phyloP scores from a whole-genome alignment of 75 land plant genomes.

The Cupressus sempervirens region DNA sequence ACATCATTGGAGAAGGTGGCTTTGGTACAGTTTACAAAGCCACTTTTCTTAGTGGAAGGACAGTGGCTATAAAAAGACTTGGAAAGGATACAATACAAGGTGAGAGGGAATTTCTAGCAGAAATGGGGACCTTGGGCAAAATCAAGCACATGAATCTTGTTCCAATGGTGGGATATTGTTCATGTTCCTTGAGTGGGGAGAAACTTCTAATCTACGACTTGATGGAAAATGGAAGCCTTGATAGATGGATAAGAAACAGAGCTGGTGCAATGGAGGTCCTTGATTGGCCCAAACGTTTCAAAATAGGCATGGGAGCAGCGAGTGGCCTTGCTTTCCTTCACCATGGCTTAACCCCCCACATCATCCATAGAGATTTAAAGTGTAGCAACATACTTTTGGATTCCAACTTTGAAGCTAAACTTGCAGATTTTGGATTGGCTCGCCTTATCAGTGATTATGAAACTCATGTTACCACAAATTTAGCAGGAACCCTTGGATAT shows the following conservation, averaged over 20 bases:
- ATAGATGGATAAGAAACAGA: conserved; percentile 39
- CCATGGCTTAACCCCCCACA: conserved; percentile 46
- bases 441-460: conserved; percentile 38
- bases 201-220: conserved; percentile 41
- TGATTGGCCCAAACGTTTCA: conserved; percentile 37
- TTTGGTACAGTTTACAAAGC: conserved; percentile 47
- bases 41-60: conserved; percentile 28
- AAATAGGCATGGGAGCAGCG: conserved; percentile 32
- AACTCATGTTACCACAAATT: conserved; percentile 42
- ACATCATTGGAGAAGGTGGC: conserved; percentile 41
- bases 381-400: conserved; percentile 42
- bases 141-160: conserved; percentile 43
- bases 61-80: conserved; percentile 40
- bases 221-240: conserved; percentile 41
- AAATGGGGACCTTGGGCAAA: conserved; percentile 46
- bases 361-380: conserved; percentile 43
- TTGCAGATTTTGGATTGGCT: conserved; percentile 44
- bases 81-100: conserved; percentile 28
- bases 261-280: conserved; percentile 31
- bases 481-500: conserved; percentile 45
- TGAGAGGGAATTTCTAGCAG: conserved; percentile 42
- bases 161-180: conserved; percentile 40
- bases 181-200: conserved; percentile 46
- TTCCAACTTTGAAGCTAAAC: conserved; percentile 32
- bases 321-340: conserved; percentile 31